Conservation (phyloP, 1,139 yeast genomes). For the Hyphopichia fennica region DNA sequence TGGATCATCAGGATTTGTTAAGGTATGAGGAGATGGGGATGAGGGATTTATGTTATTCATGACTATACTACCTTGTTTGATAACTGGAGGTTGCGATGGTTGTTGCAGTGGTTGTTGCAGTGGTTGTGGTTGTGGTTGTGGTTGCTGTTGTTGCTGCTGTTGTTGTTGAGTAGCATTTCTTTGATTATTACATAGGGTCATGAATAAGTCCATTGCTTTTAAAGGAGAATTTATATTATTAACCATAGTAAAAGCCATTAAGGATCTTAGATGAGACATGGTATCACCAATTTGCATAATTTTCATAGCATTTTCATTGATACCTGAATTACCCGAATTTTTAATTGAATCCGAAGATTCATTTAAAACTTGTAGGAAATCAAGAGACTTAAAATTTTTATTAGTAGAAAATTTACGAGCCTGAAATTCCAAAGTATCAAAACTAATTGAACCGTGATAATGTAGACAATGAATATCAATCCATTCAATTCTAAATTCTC, state of each 20-base stretch:
- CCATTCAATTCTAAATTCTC: conserved; percentile 68
- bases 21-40: conserved; percentile 6
- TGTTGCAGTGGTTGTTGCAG: conserved; percentile 3
- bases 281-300: conserved; percentile 74
- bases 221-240: conserved; percentile 54
- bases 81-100: conserved; percentile 1
- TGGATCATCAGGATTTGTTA: conserved; percentile 2
- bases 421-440: conserved; percentile 12
- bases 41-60: neutral
- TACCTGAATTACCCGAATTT: conserved; percentile 47
- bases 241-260: conserved; percentile 57
- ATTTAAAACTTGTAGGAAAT: conserved; percentile 24
- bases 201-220: conserved; percentile 56
- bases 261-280: conserved; percentile 65
- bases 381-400: conserved; percentile 6
- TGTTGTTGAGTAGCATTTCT: conserved; percentile 4
- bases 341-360: conserved; percentile 24
- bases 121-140: conserved; percentile 5
- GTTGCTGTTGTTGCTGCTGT: conserved; percentile 3
- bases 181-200: conserved; percentile 28
- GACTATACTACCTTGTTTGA: conserved; percentile 2
- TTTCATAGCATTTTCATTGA: conserved; percentile 65
- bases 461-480: conserved; percentile 54
- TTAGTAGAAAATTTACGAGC: neutral
- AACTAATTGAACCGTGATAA: conserved; percentile 25